Evolutionary conservation across 164 flowering plant species (phyloP).

Genomic region (Annona cherimola): DNA sequence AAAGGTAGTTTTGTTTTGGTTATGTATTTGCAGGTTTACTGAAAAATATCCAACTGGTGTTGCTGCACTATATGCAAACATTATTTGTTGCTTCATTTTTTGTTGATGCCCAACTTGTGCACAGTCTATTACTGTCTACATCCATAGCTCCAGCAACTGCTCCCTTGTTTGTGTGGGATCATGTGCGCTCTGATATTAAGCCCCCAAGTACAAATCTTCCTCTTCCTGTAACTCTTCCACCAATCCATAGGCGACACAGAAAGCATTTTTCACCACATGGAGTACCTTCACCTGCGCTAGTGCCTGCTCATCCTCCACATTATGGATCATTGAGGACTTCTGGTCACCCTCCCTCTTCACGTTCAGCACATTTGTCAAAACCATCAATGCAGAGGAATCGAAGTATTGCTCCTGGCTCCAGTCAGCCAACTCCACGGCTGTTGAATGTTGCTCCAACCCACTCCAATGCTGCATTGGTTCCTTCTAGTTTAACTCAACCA

Average conservation of each 20-base stretch:
- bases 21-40: conserved; percentile 7
- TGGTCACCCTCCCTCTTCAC: conserved; percentile 45
- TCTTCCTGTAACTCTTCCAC: conserved; percentile 33
- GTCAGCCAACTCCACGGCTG: conserved; percentile 24
- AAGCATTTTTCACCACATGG: conserved; percentile 27
- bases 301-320: conserved; percentile 45
- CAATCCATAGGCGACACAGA: conserved; percentile 18
- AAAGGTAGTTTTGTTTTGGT: neutral
- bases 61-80: neutral
- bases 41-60: neutral
- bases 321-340: conserved; percentile 39
- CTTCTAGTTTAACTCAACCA: conserved; percentile 57
- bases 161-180: conserved; percentile 2
- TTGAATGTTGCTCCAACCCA: conserved; percentile 15
- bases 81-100: neutral
- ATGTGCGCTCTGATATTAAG: conserved; percentile 7
- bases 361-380: conserved; percentile 39
- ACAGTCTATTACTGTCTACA: neutral
- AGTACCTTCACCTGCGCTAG: conserved; percentile 17
- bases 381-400: conserved; percentile 42
- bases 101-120: conserved; percentile 2
- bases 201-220: conserved; percentile 32
- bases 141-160: conserved; percentile 8
- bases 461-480: conserved; percentile 13
- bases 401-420: conserved; percentile 29